Percentiles rank a stretch among this genome's conserved stretches.
Evolutionary conservation across 2,329 filamentous ascomycete genomes (phyloP).

Genomic region (Dactylellina sp.): DNA sequence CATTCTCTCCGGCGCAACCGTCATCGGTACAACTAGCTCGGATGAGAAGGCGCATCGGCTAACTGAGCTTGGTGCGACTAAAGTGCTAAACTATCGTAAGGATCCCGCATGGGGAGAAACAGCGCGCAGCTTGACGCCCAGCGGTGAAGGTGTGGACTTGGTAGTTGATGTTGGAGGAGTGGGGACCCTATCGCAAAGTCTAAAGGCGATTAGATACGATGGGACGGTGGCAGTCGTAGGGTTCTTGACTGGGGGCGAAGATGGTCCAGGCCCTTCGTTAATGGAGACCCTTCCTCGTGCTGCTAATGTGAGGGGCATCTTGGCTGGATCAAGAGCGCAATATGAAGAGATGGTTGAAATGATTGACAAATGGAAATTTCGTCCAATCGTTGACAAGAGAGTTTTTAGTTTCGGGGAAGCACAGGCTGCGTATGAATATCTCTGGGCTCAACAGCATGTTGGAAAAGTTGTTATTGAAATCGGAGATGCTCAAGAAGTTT

Average conservation of each 20-base stretch:
- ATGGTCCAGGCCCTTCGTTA: constrained; percentile 70
- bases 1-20: constrained; percentile 67
- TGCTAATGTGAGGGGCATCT: constrained; percentile 68
- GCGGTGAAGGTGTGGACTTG: constrained; percentile 67
- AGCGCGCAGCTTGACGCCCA: constrained; percentile 66
- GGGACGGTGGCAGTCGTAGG: constrained; percentile 69
- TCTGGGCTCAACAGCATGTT: constrained; percentile 70
- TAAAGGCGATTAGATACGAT: constrained; percentile 69
- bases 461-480: constrained; percentile 70
- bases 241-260: constrained; percentile 69
- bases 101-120: constrained; percentile 68
- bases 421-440: constrained; percentile 69
- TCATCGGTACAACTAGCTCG: constrained; percentile 70
- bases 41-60: constrained; percentile 68
- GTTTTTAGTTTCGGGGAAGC: constrained; percentile 66
- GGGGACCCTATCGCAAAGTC: constrained; percentile 68
- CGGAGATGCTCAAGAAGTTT: no score
- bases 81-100: constrained; percentile 70
- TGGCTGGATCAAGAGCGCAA: constrained; percentile 66
- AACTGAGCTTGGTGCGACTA: constrained; percentile 68
- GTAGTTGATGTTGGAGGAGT: constrained; percentile 71
- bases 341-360: constrained; percentile 70
- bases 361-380: constrained; percentile 67
- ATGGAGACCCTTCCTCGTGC: constrained; percentile 71
- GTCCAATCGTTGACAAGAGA: constrained; percentile 67